These are phyloP conservation scores for Thraustochytrium striatum DNA, from an alignment of 352 stramenopile genomes.

Conservation along the genomic window DNA sequence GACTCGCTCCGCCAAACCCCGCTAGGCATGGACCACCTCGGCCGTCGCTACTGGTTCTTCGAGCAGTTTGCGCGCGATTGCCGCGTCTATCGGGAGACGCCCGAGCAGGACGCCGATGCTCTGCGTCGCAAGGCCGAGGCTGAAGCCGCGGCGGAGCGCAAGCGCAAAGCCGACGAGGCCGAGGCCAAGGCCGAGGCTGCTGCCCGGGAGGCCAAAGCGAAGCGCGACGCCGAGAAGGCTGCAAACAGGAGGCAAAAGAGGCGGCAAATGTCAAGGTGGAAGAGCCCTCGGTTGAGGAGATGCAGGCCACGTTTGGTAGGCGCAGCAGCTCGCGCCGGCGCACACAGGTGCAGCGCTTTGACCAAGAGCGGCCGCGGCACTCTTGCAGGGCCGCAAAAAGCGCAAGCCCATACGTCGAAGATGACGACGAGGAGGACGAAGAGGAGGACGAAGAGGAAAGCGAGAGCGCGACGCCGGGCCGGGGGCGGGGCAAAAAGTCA, in stretches of 20 bases:
- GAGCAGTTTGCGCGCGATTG: conserved; percentile 23
- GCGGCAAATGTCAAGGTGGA: neutral
- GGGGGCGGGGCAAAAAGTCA: neutral
- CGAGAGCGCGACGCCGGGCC: neutral
- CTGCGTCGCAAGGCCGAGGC: too few relatives aligned
- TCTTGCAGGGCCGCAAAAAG: neutral
- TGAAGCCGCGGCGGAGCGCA: neutral
- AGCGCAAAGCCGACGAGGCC: neutral
- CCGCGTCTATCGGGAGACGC: conserved; percentile 39
- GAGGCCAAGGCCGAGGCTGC: neutral
- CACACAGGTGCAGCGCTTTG: conserved; percentile 11
- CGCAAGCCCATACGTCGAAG: neutral
- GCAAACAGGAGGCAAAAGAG: conserved; percentile 1
- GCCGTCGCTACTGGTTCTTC: conserved; percentile 27
- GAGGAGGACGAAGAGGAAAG: conserved; percentile 14
- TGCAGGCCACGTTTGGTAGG: neutral
- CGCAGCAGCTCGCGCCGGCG: conserved; percentile 8
- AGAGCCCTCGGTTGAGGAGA: too few relatives aligned
- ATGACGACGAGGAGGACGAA: neutral
- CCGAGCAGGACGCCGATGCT: neutral
- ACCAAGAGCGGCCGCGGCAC: neutral
- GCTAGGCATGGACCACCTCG: conserved; percentile 17
- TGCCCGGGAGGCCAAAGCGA: too few relatives aligned
- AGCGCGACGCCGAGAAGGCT: neutral
- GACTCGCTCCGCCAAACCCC: neutral